Evolutionary conservation across 768 basidiomycete species (phyloP), one percentile per base, ranked within the genome.

Genomic region (Boletellus sp.): DNA sequence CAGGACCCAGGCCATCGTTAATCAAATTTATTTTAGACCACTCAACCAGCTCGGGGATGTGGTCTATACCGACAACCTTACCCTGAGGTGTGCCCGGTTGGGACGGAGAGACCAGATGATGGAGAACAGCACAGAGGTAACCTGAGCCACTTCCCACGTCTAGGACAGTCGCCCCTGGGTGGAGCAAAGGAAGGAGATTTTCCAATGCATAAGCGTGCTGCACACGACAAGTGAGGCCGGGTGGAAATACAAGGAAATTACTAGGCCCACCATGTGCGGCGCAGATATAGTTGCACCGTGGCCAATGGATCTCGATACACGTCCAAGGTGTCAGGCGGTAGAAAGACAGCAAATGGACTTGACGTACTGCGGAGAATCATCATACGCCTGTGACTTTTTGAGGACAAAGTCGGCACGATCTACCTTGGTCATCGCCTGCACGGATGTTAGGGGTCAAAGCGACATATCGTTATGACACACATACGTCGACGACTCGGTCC

Each of bases 271-370:
- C 94, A 98, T 98, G 65, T 99, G 95, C 1, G 95, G 95, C 0
- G 95, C 95, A 34, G 88, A 91, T 54, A 99, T 97, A 0, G 95
- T 99, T 13, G 94, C 94, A 12, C 83, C 85, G 60, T 87, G 78
- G 2, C 89, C 87, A 45, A 94, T 93, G 16, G 75, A 52, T 64
- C 88, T 89, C 59, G 32, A 52, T 52, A 12, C 20, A 39, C 26
- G 22, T 53, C 38, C 13, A 16, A 41, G 37, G 24, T 22, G 12
- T 26, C 23, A 12, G 12, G 7, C 7, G 34, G 3, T 12, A 8
- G 7, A 7, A 28, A 28, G 13, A 36, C 2, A 17, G 0, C 66
- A 64, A 54, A 73, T 69, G 20, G 55, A 48, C 54, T 70, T 66
- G 17, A 45, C 58, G 11, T 64, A 86, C 84, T 88, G 84, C 5